Evolutionary conservation across 2,329 filamentous ascomycete genomes (phyloP).

Genomic region (Chalaropsis ovoidea): DNA sequence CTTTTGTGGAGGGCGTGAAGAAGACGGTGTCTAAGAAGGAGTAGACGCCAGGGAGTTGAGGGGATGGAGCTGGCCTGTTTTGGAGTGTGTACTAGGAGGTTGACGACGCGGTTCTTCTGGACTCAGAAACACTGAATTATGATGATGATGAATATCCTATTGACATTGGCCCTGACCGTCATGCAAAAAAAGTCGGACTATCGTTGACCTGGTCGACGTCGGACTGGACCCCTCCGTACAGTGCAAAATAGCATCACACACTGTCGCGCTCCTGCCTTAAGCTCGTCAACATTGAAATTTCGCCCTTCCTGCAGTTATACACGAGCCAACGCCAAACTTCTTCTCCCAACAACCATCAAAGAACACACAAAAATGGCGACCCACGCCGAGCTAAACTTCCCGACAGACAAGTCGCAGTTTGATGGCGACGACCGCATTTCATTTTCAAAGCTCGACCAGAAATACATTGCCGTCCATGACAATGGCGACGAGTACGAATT

Average conservation of each 20-base stretch:
- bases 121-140: background rate
- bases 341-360: background rate
- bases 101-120: background rate
- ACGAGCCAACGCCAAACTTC: background rate
- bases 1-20: conserved; percentile 83
- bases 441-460: conserved; percentile 71
- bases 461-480: conserved; percentile 74
- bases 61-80: background rate
- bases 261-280: background rate
- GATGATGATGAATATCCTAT: background rate
- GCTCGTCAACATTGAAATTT: background rate
- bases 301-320: background rate
- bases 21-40: conserved; percentile 46
- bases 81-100: background rate
- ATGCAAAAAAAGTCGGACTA: background rate
- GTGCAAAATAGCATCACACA: background rate
- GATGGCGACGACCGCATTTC: conserved; percentile 72
- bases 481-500: conserved; percentile 80
- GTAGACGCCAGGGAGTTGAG: background rate
- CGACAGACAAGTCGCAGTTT: conserved; percentile 57
- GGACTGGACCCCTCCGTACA: background rate
- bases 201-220: background rate
- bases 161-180: background rate
- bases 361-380: conserved; percentile 13
- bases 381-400: conserved; percentile 35